Conservation (phyloP, 345 rosid species). For the Gossypium turneri region DNA sequence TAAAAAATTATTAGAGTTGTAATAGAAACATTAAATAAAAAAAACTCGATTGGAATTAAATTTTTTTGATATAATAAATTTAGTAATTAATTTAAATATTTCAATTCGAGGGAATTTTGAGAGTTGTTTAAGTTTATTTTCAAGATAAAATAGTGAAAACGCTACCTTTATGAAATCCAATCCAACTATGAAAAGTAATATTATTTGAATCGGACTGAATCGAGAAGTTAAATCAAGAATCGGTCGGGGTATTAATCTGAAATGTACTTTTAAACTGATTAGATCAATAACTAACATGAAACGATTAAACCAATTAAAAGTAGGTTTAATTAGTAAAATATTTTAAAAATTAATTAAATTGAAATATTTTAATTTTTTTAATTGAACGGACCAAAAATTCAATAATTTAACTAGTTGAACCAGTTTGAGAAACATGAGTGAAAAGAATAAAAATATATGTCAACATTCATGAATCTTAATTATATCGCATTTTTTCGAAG, state of each 20-base stretch:
- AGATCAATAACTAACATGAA: fast-evolving
- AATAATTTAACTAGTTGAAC: too few relatives aligned
- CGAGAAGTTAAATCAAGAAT: fast-evolving
- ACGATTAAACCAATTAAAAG: too few relatives aligned
- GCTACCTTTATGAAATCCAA: neutral
- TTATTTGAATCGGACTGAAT: too few relatives aligned
- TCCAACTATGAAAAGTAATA: too few relatives aligned
- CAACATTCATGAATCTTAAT: neutral
- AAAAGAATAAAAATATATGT: slow-evolving; percentile 1
- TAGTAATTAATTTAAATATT: neutral
- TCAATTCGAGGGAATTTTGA: neutral
- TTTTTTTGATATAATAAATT: neutral
- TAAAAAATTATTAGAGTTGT: neutral
- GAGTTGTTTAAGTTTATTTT: neutral
- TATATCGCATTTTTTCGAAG: neutral
- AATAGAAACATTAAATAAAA: neutral
- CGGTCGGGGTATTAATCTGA: fast-evolving
- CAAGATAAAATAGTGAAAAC: neutral
- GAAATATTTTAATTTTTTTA: too few relatives aligned
- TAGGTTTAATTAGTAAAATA: fast-evolving
- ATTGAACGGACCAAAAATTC: fast-evolving
- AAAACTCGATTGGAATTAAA: neutral
- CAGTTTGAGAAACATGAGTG: neutral
- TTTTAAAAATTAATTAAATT: fast-evolving
- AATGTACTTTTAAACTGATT: too few relatives aligned